These are phyloP conservation scores for Chlamydomonas sp. DNA, from an alignment of 139 green algal genomes.

Conservation along the genomic window DNA sequence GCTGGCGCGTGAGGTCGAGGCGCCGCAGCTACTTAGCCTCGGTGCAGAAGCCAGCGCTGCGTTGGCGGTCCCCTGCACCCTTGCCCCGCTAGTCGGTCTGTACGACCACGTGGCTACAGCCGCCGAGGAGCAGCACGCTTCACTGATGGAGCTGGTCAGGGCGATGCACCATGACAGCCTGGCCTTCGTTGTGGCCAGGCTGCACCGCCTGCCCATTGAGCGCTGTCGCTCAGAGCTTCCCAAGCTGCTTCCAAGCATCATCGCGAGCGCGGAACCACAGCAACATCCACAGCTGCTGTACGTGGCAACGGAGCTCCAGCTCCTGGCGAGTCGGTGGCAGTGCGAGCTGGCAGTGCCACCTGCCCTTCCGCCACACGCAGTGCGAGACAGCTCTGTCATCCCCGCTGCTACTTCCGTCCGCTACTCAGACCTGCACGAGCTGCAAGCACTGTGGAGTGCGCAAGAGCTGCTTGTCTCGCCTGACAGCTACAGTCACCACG, in stretches of 20 bases:
- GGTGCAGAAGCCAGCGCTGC: background rate
- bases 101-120: background rate
- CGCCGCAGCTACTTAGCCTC: no score
- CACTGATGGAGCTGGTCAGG: background rate
- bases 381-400: background rate
- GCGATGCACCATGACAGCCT: conserved; percentile 7
- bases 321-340: background rate
- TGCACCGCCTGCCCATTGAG: background rate
- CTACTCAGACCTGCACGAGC: background rate
- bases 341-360: background rate
- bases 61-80: background rate
- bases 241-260: background rate
- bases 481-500: background rate
- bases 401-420: background rate
- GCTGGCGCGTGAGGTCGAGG: no score
- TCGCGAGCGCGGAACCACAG: background rate
- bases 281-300: background rate
- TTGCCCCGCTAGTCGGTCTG: background rate
- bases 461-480: background rate
- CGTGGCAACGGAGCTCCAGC: background rate
- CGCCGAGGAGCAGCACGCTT: background rate
- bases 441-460: conserved; percentile 6
- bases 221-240: background rate
- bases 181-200: conserved; percentile 3
- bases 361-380: background rate